Evolutionary conservation across 306 rosid species (phyloP).

Genomic region (Cucumis melo): DNA sequence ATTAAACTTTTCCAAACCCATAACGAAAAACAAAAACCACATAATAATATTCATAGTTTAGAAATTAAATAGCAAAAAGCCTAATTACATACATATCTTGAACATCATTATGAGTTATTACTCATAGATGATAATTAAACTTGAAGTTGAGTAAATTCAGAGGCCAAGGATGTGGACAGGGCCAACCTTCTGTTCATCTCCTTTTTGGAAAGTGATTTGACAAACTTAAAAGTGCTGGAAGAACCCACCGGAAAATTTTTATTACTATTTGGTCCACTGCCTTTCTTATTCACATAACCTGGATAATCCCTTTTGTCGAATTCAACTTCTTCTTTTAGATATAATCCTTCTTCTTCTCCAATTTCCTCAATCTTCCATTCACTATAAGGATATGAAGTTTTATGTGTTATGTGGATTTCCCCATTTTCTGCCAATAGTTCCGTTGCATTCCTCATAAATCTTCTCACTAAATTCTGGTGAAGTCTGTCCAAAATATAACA

Average conservation of each 20-base stretch:
- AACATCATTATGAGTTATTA: no score
- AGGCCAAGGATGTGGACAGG: background rate
- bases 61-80: no score
- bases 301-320: background rate
- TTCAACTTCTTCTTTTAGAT: background rate
- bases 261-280: background rate
- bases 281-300: background rate
- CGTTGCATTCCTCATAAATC: slow-evolving; percentile 10
- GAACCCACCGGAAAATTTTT: background rate
- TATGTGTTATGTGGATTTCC: slow-evolving; percentile 35
- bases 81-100: no score
- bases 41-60: no score
- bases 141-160: background rate
- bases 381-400: background rate
- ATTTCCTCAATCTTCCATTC: background rate
- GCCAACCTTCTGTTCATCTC: background rate
- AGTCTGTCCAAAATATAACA: slow-evolving; percentile 9
- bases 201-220: background rate
- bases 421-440: slow-evolving; percentile 8
- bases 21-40: no score
- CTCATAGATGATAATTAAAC: background rate
- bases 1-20: no score
- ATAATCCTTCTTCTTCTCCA: background rate
- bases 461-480: slow-evolving; percentile 16
- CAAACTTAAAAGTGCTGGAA: background rate